Evolutionary conservation across 805 yeast species (phyloP).

Genomic region (Kodamaea hsintzibuensis): DNA sequence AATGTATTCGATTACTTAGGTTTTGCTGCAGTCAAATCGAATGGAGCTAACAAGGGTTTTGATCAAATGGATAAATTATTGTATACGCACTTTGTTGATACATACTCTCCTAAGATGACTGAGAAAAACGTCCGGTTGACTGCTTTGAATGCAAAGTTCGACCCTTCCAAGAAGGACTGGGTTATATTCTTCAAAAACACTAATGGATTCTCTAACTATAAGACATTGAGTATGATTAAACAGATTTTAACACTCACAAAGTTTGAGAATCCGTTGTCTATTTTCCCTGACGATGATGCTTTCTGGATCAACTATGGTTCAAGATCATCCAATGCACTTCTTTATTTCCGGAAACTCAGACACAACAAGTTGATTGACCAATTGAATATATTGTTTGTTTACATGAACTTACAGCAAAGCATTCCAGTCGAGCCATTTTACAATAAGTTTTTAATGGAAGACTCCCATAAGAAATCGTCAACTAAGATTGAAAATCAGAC

Average conservation of each 20-base stretch:
- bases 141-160: slow-evolving; percentile 38
- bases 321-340: slow-evolving; percentile 12
- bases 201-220: slow-evolving; percentile 14
- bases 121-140: slow-evolving; percentile 13
- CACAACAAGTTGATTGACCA: slow-evolving; percentile 49
- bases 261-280: slow-evolving; percentile 35
- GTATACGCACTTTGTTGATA: slow-evolving; percentile 20
- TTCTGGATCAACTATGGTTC: slow-evolving; percentile 19
- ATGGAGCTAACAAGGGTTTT: slow-evolving; percentile 19
- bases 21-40: slow-evolving; percentile 30
- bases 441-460: slow-evolving; percentile 11
- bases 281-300: slow-evolving; percentile 20
- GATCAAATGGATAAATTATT: slow-evolving; percentile 24
- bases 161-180: slow-evolving; percentile 34
- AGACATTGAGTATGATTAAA: slow-evolving; percentile 19
- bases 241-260: slow-evolving; percentile 27
- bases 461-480: slow-evolving; percentile 12
- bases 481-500: background rate
- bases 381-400: slow-evolving; percentile 47
- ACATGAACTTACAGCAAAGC: slow-evolving; percentile 33
- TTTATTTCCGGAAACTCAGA: slow-evolving; percentile 42
- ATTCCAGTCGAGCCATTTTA: slow-evolving; percentile 9
- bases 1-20: slow-evolving; percentile 41
- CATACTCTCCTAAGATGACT: slow-evolving; percentile 20
- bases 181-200: slow-evolving; percentile 23